Conservation (phyloP, 2,329 filamentous ascomycete genomes). For the Tolypocladium ophioglossoides region DNA sequence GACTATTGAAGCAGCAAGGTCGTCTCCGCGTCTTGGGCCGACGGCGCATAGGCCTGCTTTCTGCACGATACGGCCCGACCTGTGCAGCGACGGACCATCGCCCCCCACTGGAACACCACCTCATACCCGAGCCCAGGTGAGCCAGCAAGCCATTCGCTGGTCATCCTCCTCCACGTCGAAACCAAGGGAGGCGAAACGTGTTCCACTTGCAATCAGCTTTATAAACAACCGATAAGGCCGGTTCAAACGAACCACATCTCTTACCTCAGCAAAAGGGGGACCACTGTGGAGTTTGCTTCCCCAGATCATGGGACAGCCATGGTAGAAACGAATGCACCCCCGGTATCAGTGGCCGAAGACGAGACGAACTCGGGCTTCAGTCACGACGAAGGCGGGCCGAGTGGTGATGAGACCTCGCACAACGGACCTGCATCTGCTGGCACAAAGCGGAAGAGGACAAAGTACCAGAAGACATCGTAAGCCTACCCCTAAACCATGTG, state of each 20-base stretch:
- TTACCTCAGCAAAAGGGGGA: neutral
- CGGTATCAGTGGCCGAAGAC: constrained; percentile 21
- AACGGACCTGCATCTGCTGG: constrained; percentile 13
- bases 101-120: neutral
- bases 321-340: constrained; percentile 6
- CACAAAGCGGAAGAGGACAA: constrained; percentile 28
- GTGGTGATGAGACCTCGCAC: constrained; percentile 22
- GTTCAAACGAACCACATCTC: neutral
- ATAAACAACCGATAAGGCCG: neutral
- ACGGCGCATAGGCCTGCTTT: neutral
- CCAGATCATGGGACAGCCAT: constrained; percentile 4
- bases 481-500: constrained; percentile 5
- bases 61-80: neutral
- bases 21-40: neutral
- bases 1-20: neutral
- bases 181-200: neutral
- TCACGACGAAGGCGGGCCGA: constrained; percentile 25
- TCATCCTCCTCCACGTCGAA: neutral
- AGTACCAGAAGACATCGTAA: constrained; percentile 32
- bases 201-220: neutral
- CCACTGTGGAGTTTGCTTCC: constrained; percentile 2
- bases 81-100: neutral
- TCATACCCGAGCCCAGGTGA: neutral
- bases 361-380: constrained; percentile 24
- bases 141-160: neutral